Evolutionary conservation across 2,329 filamentous ascomycete genomes (phyloP).

Genomic region (Penicillium aurantiogriseum): DNA sequence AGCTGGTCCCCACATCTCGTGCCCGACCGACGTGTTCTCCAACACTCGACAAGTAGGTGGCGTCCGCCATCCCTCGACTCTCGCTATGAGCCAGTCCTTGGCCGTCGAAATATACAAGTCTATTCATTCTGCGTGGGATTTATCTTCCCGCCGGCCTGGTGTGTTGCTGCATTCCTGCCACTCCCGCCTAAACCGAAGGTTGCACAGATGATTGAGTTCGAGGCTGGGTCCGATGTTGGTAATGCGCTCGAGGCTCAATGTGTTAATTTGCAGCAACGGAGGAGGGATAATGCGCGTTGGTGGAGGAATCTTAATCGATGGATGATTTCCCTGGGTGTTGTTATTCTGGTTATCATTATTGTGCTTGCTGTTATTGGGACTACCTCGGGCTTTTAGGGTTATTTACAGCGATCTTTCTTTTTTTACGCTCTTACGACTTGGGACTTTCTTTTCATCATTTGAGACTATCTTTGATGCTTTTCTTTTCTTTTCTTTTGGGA

Average conservation of each 20-base stretch:
- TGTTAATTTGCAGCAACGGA: constrained; percentile 47
- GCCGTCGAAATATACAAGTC: constrained; percentile 71
- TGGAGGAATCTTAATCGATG: constrained; percentile 63
- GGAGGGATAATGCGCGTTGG: constrained; percentile 61
- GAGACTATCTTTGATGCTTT: background rate
- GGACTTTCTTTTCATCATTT: background rate
- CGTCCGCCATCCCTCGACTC: constrained; percentile 69
- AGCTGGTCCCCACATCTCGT: constrained; percentile 74
- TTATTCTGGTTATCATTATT: constrained; percentile 53
- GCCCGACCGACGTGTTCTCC: constrained; percentile 59
- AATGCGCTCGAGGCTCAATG: constrained; percentile 47
- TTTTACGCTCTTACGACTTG: constrained; percentile 17
- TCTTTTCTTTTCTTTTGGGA: constrained; percentile 6
- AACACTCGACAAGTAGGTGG: constrained; percentile 62
- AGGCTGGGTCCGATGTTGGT: constrained; percentile 38
- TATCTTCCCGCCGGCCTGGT: constrained; percentile 77
- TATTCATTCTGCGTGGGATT: constrained; percentile 75
- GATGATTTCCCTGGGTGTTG: constrained; percentile 58
- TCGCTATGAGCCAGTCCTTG: constrained; percentile 60
- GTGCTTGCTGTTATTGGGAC: constrained; percentile 34
- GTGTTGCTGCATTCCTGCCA: constrained; percentile 72
- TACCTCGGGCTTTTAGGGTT: constrained; percentile 32
- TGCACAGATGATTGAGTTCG: constrained; percentile 49
- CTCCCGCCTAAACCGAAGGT: constrained; percentile 59
- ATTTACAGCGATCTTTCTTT: background rate